A percentile compares a stretch with the other conserved stretches of the same genome.
Evolutionary conservation across 1,284 basidiomycete genomes (phyloP).

Genomic region (Ustilago cynodontis): DNA sequence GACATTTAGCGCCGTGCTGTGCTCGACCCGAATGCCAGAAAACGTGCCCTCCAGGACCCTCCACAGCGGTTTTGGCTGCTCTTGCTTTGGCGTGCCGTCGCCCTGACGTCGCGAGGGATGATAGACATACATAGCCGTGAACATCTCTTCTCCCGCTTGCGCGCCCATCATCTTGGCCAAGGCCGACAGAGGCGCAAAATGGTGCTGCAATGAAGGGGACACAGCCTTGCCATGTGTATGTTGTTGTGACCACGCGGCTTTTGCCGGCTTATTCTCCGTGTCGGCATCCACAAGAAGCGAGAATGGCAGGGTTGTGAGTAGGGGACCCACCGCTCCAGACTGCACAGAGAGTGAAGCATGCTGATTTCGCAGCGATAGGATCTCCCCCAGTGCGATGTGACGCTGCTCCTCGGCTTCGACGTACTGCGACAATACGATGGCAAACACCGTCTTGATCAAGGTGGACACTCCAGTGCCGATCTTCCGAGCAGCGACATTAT

Average conservation of each 20-base stretch:
- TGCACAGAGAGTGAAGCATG: constrained; percentile 16
- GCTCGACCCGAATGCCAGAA: constrained; percentile 21
- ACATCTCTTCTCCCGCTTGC: constrained; percentile 13
- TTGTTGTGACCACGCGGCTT: too few species aligned
- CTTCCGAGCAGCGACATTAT: too few species aligned
- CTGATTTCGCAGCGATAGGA: constrained; percentile 11
- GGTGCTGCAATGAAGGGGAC: too few species aligned
- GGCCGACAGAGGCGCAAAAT: too few species aligned
- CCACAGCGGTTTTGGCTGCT: neutral
- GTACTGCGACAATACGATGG: constrained; percentile 18
- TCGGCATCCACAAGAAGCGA: constrained; percentile 8
- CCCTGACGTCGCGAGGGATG: constrained; percentile 1
- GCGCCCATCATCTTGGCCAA: constrained; percentile 9
- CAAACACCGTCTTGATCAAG: constrained; percentile 23
- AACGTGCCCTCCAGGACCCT: neutral
- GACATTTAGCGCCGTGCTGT: constrained; percentile 21
- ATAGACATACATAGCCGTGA: constrained; percentile 25
- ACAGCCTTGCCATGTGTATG: too few species aligned
- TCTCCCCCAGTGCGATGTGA: constrained; percentile 18
- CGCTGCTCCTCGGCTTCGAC: constrained; percentile 9
- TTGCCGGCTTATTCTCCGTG: neutral
- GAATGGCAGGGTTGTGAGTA: constrained; percentile 20
- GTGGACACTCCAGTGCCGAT: constrained; percentile 6
- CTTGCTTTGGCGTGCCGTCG: too few species aligned
- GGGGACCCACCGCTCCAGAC: constrained; percentile 19